Percentiles rank a stretch among this genome's conserved stretches.
Conservation (phyloP, 1,284 basidiomycete species). For the Malassezia caprae region DNA sequence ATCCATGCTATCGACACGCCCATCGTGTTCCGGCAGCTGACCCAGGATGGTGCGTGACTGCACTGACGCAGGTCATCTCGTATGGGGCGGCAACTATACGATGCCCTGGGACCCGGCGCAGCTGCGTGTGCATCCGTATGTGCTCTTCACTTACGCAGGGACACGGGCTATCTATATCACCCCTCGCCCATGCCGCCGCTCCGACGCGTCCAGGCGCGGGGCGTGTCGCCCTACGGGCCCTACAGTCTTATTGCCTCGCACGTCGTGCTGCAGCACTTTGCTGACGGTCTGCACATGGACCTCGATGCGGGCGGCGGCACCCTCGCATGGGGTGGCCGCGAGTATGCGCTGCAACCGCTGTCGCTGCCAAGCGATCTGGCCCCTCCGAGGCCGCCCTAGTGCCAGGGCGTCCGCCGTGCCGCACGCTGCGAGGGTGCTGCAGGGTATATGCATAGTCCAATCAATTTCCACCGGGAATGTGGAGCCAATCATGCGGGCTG, state of each 20-base stretch:
- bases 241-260: conserved; percentile 16
- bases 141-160: not conserved
- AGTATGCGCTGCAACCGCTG: not conserved
- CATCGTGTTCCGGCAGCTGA: conserved; percentile 43
- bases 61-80: conserved; percentile 5
- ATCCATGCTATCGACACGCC: conserved; percentile 40
- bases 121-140: conserved; percentile 18
- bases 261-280: conserved; percentile 12
- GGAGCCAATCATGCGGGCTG: not conserved
- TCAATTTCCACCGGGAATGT: not conserved
- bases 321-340: conserved; percentile 1
- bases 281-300: conserved; percentile 11
- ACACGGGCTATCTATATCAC: conserved; percentile 15
- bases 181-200: conserved; percentile 9
- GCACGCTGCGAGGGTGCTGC: not conserved
- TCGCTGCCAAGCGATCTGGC: not conserved
- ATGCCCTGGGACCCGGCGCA: not conserved
- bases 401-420: not conserved
- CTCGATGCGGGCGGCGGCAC: conserved; percentile 6
- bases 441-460: not conserved
- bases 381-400: not conserved
- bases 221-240: conserved; percentile 3
- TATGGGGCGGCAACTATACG: conserved; percentile 14
- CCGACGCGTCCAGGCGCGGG: not conserved
- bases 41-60: not conserved